Evolutionary conservation across 2,329 filamentous ascomycete species (phyloP).

Genomic region (Plectosphaerella sp.): DNA sequence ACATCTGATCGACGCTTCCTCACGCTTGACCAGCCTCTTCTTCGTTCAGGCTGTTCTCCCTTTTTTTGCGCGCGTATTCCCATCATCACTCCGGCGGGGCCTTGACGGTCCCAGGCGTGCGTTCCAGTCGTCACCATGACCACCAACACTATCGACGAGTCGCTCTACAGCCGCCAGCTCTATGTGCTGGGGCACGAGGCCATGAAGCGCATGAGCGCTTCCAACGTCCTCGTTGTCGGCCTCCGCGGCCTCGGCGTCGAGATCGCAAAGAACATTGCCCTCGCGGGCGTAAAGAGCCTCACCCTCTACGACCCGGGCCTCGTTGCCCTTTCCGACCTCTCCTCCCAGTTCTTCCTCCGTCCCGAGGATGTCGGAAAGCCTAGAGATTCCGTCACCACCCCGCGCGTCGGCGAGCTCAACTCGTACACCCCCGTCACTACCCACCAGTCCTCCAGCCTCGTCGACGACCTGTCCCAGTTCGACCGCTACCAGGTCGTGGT

Average conservation of each 20-base stretch:
- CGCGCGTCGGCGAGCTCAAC: constrained; percentile 90
- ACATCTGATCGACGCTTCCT: no score
- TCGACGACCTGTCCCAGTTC: constrained; percentile 72
- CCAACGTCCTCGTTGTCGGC: constrained; percentile 88
- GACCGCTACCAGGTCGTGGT: constrained; percentile 92
- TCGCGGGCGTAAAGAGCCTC: constrained; percentile 96
- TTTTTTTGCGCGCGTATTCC: no score
- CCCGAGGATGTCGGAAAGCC: constrained; percentile 87
- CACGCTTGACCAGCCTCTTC: no score
- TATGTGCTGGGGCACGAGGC: constrained; percentile 72
- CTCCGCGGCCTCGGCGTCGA: constrained; percentile 94
- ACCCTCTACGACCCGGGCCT: constrained; percentile 88
- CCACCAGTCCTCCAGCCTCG: constrained; percentile 64
- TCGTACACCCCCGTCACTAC: constrained; percentile 89
- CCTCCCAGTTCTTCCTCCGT: constrained; percentile 94
- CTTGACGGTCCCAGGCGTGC: no score
- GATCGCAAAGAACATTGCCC: constrained; percentile 97
- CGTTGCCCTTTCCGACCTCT: constrained; percentile 81
- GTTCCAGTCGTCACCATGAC: no score
- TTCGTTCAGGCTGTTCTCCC: no score
- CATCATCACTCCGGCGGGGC: no score
- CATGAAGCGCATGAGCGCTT: constrained; percentile 99
- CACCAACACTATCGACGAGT: constrained; percentile 63
- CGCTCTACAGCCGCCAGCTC: constrained; percentile 70
- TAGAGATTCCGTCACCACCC: constrained; percentile 79